phyloP scores from a whole-genome alignment of 495 filamentous ascomycete genomes.

The Penicillium antarcticum region DNA sequence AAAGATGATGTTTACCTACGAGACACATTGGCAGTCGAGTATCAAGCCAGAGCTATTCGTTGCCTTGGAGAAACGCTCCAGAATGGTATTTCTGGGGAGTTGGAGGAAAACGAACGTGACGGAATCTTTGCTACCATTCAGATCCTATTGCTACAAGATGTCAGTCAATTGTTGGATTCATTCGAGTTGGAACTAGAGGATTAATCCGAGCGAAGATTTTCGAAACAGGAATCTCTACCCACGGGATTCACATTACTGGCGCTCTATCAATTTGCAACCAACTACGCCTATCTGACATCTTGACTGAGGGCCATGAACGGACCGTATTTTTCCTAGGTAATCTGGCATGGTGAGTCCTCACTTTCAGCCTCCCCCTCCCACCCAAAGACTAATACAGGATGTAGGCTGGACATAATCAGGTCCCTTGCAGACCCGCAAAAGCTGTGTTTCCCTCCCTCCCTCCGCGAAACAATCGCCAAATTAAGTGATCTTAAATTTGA shows the following conservation, averaged over 20 bases:
- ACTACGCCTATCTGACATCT: constrained; percentile 23
- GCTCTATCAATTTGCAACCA: constrained; percentile 38
- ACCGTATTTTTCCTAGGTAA: constrained; percentile 39
- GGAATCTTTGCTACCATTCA: constrained; percentile 37
- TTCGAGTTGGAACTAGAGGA: neutral
- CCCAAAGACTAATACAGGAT: neutral
- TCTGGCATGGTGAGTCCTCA: constrained; percentile 26
- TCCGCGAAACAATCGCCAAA: constrained; percentile 27
- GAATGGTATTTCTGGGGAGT: constrained; percentile 22
- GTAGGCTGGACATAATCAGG: constrained; percentile 38
- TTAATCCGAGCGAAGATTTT: constrained; percentile 21
- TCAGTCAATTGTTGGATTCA: too few relatives aligned
- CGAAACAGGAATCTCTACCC: constrained; percentile 34
- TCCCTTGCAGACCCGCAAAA: constrained; percentile 29
- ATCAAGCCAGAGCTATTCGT: constrained; percentile 34
- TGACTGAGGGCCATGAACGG: constrained; percentile 23
- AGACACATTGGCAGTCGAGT: constrained; percentile 31
- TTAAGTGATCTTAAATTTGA: constrained; percentile 31
- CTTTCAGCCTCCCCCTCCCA: neutral
- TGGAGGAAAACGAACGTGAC: constrained; percentile 31
- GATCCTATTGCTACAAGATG: constrained; percentile 38
- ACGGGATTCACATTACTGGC: constrained; percentile 39
- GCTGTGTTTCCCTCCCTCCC: constrained; percentile 33
- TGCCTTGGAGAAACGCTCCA: constrained; percentile 27
- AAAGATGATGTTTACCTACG: constrained; percentile 21